Evolutionary conservation across 768 basidiomycete species (phyloP), one percentile per base, ranked within the genome.

Genomic region (Clitopilus hobsonii): DNA sequence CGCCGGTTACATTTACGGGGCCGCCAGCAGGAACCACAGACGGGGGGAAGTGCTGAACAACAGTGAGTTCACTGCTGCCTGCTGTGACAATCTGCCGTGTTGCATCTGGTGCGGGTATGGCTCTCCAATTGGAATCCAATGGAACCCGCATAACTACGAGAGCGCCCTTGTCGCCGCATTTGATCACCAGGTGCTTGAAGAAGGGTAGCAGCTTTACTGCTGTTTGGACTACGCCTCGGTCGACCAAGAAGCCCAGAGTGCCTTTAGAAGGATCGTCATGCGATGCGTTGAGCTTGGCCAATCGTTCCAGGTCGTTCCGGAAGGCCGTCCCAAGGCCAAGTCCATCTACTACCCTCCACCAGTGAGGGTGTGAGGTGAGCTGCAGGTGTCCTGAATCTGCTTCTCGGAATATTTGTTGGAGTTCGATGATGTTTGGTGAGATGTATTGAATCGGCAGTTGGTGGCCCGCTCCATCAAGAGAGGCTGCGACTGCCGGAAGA

Each of bases 401-500:
- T 49, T 78, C 68, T 24, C 75, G 72, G 63, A 85, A 85, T 55
- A 91, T 67, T 25, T 82, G 73, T 29, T 70, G 60, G 8, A 98
- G 78, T 68, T 99, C 97, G 22, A 89, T 69, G 24, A 86, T 66
- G 69, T 99, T 99, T 0, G 97, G 97, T 0, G 95, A 89, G 47
- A 85, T 79, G 61, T 85, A 91, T 2, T 85, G 73, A 47, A 97
- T 72, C 2, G 85, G 81, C 3, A 84, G 64, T 45, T 60, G 62
- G 6, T 59, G 54, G 14, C 56, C 48, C 20, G 54, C 54, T 16
- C 56, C 56, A 41, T 65, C 64, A 47, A 74, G 58, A 6, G 71
- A 72, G 13, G 75, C 68, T 3, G 71, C 65, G 50, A 89, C 68
- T 0, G 90, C 84, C 0, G 84, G 79, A 5, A 97, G 65, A 56